These are phyloP conservation scores for Chlamydomonas sphaeroides DNA, from an alignment of 139 green algal genomes.

Conservation along the genomic window DNA sequence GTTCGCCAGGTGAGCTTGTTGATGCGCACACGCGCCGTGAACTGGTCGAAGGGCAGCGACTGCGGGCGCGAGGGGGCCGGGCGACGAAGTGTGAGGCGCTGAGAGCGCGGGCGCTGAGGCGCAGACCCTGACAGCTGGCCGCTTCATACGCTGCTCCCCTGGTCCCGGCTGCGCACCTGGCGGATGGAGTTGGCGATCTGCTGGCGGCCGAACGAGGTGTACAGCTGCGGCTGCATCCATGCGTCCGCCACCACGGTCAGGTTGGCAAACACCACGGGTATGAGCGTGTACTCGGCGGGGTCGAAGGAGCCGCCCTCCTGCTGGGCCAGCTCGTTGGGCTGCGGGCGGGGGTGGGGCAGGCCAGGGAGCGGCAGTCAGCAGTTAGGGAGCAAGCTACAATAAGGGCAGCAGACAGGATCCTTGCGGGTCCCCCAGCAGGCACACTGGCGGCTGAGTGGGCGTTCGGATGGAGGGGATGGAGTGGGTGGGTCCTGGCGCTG, in stretches of 20 bases:
- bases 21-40: not conserved
- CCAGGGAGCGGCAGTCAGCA: too few species aligned
- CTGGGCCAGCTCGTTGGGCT: not conserved
- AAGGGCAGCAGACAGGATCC: too few species aligned
- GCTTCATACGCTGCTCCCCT: too few species aligned
- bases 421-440: too few species aligned
- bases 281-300: not conserved
- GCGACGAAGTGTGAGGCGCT: too few species aligned
- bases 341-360: not conserved
- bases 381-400: too few species aligned
- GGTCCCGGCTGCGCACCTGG: too few species aligned
- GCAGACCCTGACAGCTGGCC: too few species aligned
- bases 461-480: too few species aligned
- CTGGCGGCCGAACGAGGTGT: not conserved
- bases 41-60: conserved; percentile 21
- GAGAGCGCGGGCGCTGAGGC: too few species aligned
- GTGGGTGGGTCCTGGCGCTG: too few species aligned
- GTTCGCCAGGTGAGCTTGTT: conserved; percentile 14
- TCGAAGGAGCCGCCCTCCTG: not conserved
- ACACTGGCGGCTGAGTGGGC: too few species aligned
- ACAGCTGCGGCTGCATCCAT: conserved; percentile 15
- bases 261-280: conserved; percentile 30
- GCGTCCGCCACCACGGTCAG: conserved; percentile 26
- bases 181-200: conserved; percentile 5
- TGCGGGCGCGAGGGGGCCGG: not conserved